phyloP scores from a whole-genome alignment of 2,329 filamentous ascomycete species.

The Penicillium sp. region DNA sequence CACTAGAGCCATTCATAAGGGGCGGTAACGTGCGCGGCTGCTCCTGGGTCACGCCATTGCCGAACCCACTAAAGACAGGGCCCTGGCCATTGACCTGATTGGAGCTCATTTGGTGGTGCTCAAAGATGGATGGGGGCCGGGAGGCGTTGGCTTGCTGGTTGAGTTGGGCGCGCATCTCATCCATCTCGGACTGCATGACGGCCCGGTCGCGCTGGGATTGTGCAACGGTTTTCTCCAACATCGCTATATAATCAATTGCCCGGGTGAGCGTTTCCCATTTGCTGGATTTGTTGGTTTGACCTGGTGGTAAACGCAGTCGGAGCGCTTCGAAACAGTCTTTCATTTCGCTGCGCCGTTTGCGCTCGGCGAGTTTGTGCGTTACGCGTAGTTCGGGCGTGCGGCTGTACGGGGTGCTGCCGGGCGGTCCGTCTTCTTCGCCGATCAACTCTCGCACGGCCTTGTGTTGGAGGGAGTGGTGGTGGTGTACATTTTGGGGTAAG shows the following conservation, averaged over 20 bases:
- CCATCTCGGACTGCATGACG: constrained; percentile 37
- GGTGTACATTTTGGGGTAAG: constrained; percentile 49
- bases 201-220: constrained; percentile 42
- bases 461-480: constrained; percentile 51
- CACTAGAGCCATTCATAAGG: constrained; percentile 46
- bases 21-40: constrained; percentile 50
- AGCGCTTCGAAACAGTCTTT: constrained; percentile 53
- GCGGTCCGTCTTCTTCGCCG: constrained; percentile 45
- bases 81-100: constrained; percentile 37
- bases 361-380: constrained; percentile 52
- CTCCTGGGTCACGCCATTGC: constrained; percentile 38
- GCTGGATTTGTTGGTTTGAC: constrained; percentile 52
- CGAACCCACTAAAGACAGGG: constrained; percentile 32
- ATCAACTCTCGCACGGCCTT: constrained; percentile 51
- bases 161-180: constrained; percentile 43
- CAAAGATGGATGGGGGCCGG: constrained; percentile 35
- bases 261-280: constrained; percentile 53
- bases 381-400: constrained; percentile 51
- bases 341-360: constrained; percentile 54
- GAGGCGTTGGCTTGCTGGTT: constrained; percentile 37
- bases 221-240: constrained; percentile 44
- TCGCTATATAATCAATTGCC: constrained; percentile 52
- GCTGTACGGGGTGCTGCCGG: constrained; percentile 49
- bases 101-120: constrained; percentile 37
- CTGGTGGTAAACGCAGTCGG: constrained; percentile 45